phyloP scores from a whole-genome alignment of 805 yeast genomes.

The Lipomyces orientalis region DNA sequence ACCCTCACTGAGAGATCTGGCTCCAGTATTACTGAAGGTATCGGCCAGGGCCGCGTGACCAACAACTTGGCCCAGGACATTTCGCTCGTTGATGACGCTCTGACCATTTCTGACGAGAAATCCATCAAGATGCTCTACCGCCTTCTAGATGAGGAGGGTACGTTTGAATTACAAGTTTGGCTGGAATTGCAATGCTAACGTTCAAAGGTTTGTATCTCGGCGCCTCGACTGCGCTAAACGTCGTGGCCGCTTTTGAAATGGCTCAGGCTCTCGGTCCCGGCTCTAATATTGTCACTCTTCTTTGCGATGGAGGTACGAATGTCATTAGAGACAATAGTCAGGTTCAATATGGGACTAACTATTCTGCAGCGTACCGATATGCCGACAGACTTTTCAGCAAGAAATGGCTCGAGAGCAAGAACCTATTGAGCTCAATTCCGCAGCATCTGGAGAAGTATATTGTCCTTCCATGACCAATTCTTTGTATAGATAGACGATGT shows the following conservation, averaged over 20 bases:
- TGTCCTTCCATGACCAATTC: slow-evolving; percentile 44
- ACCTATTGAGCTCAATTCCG: slow-evolving; percentile 67
- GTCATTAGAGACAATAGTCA: neutral
- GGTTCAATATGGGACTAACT: neutral
- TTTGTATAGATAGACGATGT: neutral
- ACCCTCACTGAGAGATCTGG: slow-evolving; percentile 73
- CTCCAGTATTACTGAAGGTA: slow-evolving; percentile 91
- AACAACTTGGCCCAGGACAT: slow-evolving; percentile 77
- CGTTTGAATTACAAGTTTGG: neutral
- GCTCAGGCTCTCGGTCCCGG: slow-evolving; percentile 77
- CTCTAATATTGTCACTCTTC: slow-evolving; percentile 82
- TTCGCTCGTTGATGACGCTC: slow-evolving; percentile 77
- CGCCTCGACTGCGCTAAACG: slow-evolving; percentile 89
- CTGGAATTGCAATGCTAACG: neutral
- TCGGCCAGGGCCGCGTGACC: slow-evolving; percentile 94
- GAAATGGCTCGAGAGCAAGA: slow-evolving; percentile 76
- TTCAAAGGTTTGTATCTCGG: slow-evolving; percentile 78
- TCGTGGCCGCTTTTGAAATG: slow-evolving; percentile 81
- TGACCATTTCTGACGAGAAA: slow-evolving; percentile 76
- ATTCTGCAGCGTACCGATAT: slow-evolving; percentile 55
- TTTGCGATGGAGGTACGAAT: slow-evolving; percentile 71
- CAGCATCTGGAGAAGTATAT: slow-evolving; percentile 72
- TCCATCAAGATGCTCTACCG: slow-evolving; percentile 84
- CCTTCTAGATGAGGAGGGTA: slow-evolving; percentile 74
- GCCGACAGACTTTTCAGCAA: slow-evolving; percentile 79